Evolutionary conservation across 192 early-diverging fungal genomes (phyloP), one percentile per base, ranked within the genome.

Genomic region (Bifiguratus adelaidae): DNA sequence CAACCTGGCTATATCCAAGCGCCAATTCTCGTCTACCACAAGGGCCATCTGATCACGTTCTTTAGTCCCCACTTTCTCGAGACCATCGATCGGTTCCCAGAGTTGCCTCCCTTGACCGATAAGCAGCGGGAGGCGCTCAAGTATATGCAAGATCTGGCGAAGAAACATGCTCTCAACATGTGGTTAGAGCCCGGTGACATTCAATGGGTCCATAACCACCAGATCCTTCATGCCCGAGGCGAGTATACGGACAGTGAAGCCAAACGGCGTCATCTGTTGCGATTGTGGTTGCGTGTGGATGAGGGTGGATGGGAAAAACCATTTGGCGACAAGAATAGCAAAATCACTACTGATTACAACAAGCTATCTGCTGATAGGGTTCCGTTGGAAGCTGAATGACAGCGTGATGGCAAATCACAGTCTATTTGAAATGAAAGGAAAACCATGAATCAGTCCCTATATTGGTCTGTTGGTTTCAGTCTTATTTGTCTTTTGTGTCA

Each of bases 71-170:
- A 66, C 19, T 66, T 66, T 28, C 63, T 52, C 40, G 54, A 62
- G 24, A 66, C 64, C 12, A 41, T 58, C n/a, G 49, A 52, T 12
- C 52, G 64, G 3, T 49, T 58, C 44, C 30, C 49, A 23, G 59
- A 41, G 7, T 44, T 66, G 0, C 43, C 29, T 0, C 47, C 63
- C 24, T 32, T 49, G 26, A 43, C 47, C 15, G 54, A 52, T 16
- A 56, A 49, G 32, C 50, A 63, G 24, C n/a, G n/a, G n/a, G 64
- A 66, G 27, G 64, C 64, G 12, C 62, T 66, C 60, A 47, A 60
- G 25, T 60, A 60, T 21, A 30, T 66, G 0, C 60, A 66, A 48
- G 30, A 52, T 2, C 48, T 61, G 2, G 46, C 45, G 32, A 50
- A 62, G 20, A 27, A 35, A 1, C 50, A 66, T 23, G 28, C 50